Base-by-base conservation (phyloP, 306 rosid species). In the Senna siamea region DNA sequence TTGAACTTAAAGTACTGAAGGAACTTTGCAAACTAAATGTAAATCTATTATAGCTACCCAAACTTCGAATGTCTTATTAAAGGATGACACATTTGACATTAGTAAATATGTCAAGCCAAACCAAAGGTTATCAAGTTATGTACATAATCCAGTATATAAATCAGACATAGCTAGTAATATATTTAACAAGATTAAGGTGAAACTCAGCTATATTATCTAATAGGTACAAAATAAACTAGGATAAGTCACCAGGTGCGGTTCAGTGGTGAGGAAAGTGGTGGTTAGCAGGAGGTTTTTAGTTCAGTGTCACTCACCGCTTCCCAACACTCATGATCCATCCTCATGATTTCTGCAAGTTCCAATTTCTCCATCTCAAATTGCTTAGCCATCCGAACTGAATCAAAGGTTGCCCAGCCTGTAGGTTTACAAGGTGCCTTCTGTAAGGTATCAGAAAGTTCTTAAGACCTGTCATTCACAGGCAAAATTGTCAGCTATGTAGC, bases 341-440 rank as follows among this genome's bases (percentile, higher is more conserved):
- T 48, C 64, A 57, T 47, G 82, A 48, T 78, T 83, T 81, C 76
- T 84, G 85, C 38, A 63, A 51, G 40, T 66, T 85, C 87, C 88
- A 77, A 74, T 82, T 70, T 69, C 78, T 80, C 93, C 97, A 86
- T 77, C 84, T 86, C 47, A 85, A 63, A 81, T 85, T 88, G 83
- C 93, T 79, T 62, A 93, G 87, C 96, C 98, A 89, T 78, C 93
- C 97, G 76, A 91, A 91, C 64, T 85, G 97, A 76, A 86, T 73
- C 58, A 84, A 47, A 12, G 92, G 84, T 23, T 57, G 71, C 70
- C 86, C 82, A 34, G 82, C 78, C 71, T 72, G 88, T 47, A 88
- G 81, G 76, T 74, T 88, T 65, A 91, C 59, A 13, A 91, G 83
- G 23, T 85, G 84, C 51, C 73, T 85, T 87, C 96, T 70, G 61